A percentile compares a stretch with the other conserved stretches of the same genome.
These are phyloP conservation scores for Microbotryum silenes-acaulis DNA, from an alignment of 1,284 basidiomycete species.

Conservation along the genomic window DNA sequence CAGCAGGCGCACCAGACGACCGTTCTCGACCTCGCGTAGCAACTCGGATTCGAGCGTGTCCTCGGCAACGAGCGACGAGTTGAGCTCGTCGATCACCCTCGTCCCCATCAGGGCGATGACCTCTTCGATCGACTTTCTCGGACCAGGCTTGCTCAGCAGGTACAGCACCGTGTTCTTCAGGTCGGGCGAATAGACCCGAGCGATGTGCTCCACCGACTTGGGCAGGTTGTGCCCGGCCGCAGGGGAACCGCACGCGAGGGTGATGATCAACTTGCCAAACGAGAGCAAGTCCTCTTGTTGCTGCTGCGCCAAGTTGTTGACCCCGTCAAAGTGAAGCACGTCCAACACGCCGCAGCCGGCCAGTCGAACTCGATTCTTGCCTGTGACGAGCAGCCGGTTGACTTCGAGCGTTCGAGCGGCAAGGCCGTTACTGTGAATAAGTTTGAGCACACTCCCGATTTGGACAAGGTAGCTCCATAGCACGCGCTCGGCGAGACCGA, in stretches of 20 bases:
- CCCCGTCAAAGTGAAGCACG: constrained; percentile 66
- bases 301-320: constrained; percentile 55
- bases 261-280: constrained; percentile 76
- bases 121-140: constrained; percentile 63
- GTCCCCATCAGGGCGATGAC: constrained; percentile 70
- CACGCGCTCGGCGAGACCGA: constrained; percentile 64
- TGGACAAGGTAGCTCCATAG: constrained; percentile 94
- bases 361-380: constrained; percentile 65
- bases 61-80: constrained; percentile 57
- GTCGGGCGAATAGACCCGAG: constrained; percentile 67
- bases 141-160: constrained; percentile 64
- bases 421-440: constrained; percentile 71
- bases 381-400: constrained; percentile 80
- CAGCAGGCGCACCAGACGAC: constrained; percentile 79
- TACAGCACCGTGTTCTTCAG: constrained; percentile 71
- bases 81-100: constrained; percentile 69
- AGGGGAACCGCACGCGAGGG: constrained; percentile 64
- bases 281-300: constrained; percentile 79
- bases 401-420: constrained; percentile 78
- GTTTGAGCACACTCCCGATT: constrained; percentile 77
- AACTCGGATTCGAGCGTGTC: constrained; percentile 81
- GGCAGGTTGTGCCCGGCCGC: constrained; percentile 58
- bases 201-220: constrained; percentile 70
- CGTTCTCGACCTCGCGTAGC: constrained; percentile 90
- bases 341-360: constrained; percentile 78